A percentile compares a stretch with the other conserved stretches of the same genome.
Conservation (phyloP, 495 filamentous ascomycete species). For the Daldinia loculata region DNA sequence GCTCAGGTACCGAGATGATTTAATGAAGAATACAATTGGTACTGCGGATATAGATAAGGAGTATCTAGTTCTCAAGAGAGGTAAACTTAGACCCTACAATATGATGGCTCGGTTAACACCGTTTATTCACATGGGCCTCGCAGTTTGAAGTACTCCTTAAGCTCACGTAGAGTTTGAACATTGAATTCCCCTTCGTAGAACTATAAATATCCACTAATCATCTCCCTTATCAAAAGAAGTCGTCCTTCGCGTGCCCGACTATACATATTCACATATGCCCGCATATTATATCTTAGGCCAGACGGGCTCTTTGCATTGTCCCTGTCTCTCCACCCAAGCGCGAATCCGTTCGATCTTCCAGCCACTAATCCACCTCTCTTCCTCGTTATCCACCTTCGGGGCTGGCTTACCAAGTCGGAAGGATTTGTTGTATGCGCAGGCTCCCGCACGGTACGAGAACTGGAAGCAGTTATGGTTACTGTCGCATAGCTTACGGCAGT, state of each 20-base stretch:
- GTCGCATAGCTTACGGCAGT: conserved; percentile 56
- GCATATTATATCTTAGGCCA: conserved; percentile 46
- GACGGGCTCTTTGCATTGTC: conserved; percentile 38
- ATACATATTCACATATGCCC: background rate
- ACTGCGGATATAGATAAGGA: too few species aligned
- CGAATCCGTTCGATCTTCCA: conserved; percentile 52
- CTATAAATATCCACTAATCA: background rate
- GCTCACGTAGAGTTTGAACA: background rate
- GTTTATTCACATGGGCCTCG: background rate
- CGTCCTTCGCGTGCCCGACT: background rate
- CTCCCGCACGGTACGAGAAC: conserved; percentile 46
- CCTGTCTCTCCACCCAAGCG: conserved; percentile 43
- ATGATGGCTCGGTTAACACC: background rate
- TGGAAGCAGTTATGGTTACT: conserved; percentile 51
- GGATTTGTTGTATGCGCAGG: conserved; percentile 43
- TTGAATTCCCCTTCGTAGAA: background rate
- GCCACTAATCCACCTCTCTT: conserved; percentile 44
- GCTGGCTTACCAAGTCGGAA: conserved; percentile 50
- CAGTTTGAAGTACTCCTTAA: background rate
- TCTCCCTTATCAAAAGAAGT: background rate
- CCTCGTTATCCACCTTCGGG: conserved; percentile 23
- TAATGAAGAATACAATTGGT: too few species aligned
- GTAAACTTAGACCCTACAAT: too few species aligned
- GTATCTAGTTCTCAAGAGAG: too few species aligned
- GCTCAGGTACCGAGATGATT: too few species aligned